Base-by-base conservation (phyloP, 2,329 filamentous ascomycete genomes). In the Phaeosphaeria sp. region DNA sequence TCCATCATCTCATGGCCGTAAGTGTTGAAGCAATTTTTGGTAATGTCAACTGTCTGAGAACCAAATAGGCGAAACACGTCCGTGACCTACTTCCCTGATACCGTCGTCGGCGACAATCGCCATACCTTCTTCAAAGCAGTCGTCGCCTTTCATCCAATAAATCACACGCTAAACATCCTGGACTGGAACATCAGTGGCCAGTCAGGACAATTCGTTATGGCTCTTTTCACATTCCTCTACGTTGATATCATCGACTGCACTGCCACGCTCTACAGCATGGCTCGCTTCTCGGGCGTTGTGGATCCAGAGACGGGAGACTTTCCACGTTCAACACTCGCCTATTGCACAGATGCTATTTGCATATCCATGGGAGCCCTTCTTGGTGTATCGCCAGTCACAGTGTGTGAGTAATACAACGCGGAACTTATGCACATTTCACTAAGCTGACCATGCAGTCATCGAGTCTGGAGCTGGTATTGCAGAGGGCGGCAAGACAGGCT, bases 231-330 rank as follows among this genome's bases (percentile, higher is more conserved):
- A 1, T 96, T 96, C 52, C 79, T 96, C n/a, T 96, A 96, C 68
- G 92, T 96, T 64, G 92, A 96, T 72, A 94, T 96, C 59, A 87
- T 96, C 52, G 92, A 96, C 77, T 90, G 88, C 63, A 96, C 92
- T 0, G 92, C 91, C 60, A 96, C 92, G 0, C 80, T 96, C 53
- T 96, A 96, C 79, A 90, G 90, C 41, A 96, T 96, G 92, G 92
- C 92, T 22, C 89, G 89, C 21, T 94, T 94, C 73, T 90, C 89
- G 65, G 88, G 90, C 36, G 87, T 92, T 46, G 89, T 96, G 68
- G 91, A 96, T 65, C 87, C 90, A 58, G 85, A 88, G 46, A 93
- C 91, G 0, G 89, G 92, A 68, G 92, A 96, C 72, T 96, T 96
- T 60, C 91, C 95, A 72, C 90, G 92, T 49, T 94, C 90, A 15